Base-by-base conservation (phyloP, 2,329 filamentous ascomycete genomes). In the Balansia obtecta region DNA sequence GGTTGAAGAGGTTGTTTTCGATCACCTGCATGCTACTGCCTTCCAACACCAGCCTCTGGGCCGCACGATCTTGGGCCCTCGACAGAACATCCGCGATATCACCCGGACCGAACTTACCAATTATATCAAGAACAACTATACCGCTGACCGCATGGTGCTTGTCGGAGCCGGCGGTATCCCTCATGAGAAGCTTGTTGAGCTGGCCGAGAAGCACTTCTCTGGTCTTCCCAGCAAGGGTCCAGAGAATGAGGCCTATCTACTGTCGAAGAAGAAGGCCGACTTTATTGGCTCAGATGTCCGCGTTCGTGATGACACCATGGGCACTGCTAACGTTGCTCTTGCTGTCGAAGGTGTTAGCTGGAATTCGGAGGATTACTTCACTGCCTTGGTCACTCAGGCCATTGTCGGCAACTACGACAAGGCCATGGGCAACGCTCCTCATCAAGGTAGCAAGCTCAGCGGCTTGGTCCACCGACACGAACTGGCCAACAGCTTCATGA, bases 71-170 rank as follows among this genome's bases (percentile, higher is more conserved):
- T 82, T 98, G 57, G 93, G 93, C 60, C 93, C 93, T 60, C 90
- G 89, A 73, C 83, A 98, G 79, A 98, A 98, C 80, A 98, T 98
- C 71, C 82, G 89, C 70, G 89, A 85, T 71, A 98, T 98, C 73
- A 85, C 86, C 71, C 85, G 89, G 64, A 82, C 88, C 63, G 91
- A 98, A 72, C 80, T 98, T 60, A 75, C 78, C 70, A 86, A 86
- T 76, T 98, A 98, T 77, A 97, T 98, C 80, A 95, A 95, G 80
- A 93, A 82, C 75, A 98, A 98, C 82, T 98, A 98, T 80, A 96
- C 90, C 52, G 91, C 93, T 58, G 93, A 98, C 75, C 90, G 94
- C 71, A 98, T 98, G 91, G 91, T 98, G 58, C 85, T 98, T 45
- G 93, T 96, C 60, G 90, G 90, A 67, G 85, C 93, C 58, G 93